These are phyloP conservation scores for Physocladia obscura DNA, from an alignment of 192 early-diverging fungal species.

Conservation along the genomic window DNA sequence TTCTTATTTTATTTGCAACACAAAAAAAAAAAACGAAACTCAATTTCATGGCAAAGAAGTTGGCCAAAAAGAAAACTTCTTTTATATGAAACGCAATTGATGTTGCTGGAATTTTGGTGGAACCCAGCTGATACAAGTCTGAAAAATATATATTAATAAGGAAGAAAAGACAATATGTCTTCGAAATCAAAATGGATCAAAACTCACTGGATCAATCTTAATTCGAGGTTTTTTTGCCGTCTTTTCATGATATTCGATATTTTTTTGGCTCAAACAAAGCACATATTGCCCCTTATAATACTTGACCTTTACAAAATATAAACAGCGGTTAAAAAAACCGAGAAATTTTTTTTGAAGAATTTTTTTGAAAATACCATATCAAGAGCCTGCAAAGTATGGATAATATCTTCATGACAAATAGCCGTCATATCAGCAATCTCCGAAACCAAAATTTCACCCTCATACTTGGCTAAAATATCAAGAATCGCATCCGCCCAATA, in stretches of 20 bases:
- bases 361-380: too few relatives aligned
- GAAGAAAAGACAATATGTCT: background rate
- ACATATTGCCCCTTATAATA: slow-evolving; percentile 89
- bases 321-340: too few relatives aligned
- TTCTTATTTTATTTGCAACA: too few relatives aligned
- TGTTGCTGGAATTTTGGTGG: slow-evolving; percentile 52
- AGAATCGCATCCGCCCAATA: slow-evolving; percentile 94
- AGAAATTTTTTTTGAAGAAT: too few relatives aligned
- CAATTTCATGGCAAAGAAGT: too few relatives aligned
- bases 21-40: too few relatives aligned
- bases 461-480: slow-evolving; percentile 51
- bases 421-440: slow-evolving; percentile 83
- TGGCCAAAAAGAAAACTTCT: too few relatives aligned
- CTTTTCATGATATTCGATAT: slow-evolving; percentile 78
- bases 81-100: slow-evolving; percentile 47
- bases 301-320: too few relatives aligned
- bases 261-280: slow-evolving; percentile 83
- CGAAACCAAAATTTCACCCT: slow-evolving; percentile 82
- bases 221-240: slow-evolving; percentile 75
- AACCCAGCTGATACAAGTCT: slow-evolving; percentile 43
- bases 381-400: slow-evolving; percentile 85
- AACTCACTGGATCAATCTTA: slow-evolving; percentile 73
- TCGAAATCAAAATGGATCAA: slow-evolving; percentile 56
- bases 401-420: slow-evolving; percentile 86
- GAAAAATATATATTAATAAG: background rate